Base-by-base conservation (phyloP, 169 alveolate genomes). In the Neospora caninum region DNA sequence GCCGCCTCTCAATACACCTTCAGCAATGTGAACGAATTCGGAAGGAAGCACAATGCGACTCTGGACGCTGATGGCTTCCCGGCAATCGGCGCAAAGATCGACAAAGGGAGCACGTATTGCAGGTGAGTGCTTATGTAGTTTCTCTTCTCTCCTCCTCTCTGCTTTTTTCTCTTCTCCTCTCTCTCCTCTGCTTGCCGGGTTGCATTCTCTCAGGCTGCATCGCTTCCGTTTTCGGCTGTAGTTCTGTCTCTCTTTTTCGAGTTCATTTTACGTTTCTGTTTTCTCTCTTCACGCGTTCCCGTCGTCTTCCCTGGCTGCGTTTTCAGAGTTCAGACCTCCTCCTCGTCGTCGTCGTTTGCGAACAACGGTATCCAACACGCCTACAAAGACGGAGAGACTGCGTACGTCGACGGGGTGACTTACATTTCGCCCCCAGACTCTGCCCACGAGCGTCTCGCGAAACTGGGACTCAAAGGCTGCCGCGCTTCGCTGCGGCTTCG, bases 51-150 rank as follows among this genome's bases (percentile, higher is more conserved):
- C 78, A 93, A 89, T 43, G 94, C 95, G 87, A 95, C 94, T 38
- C 97, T 98, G 31, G 98, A 97, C 73, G 88, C 92, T 0, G 99
- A 98, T 95, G 99, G 99, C 18, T 97, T 98, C 67, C 99, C 99
- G 29, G 73, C 93, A 45, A 95, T 98, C 49, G 99, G 98, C n/a
- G 95, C 96, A 64, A 95, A 94, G 88, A 91, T 98, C 29, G 88
- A 93, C 36, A 96, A 97, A 36, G 98, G 98, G 0, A 88, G 92
- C n/a, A 97, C 98, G 36, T 91, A 97, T 31, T 94, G 96, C 92
- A 88, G 96, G 96, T 91, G 25, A 36, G n/a, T 36, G 69, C 45
- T 27, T 89, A 9, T 36, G 41, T 73, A 10, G 25, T 39, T 89
- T 13, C 54, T 54, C 69, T 1, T 22, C 34, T 73, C 58, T 45